Conservation (phyloP, 179 eudicot genomes). For the Spergularia azorica region DNA sequence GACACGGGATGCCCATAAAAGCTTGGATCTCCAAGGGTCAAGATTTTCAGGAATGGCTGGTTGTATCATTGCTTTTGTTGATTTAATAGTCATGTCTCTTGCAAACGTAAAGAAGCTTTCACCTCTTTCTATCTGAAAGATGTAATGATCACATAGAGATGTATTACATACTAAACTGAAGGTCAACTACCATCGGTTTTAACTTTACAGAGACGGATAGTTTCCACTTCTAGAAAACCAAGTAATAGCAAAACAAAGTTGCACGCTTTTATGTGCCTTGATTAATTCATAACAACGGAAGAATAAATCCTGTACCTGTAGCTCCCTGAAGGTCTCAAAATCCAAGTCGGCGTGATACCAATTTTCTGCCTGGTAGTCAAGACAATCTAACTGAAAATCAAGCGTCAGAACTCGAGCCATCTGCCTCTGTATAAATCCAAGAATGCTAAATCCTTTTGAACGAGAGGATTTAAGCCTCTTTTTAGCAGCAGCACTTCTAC, state of each 20-base stretch:
- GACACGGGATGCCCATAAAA: constrained; percentile 90
- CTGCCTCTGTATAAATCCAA: constrained; percentile 91
- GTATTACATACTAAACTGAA: background rate
- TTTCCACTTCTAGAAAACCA: constrained; percentile 6
- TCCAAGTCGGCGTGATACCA: constrained; percentile 99
- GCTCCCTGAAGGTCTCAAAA: constrained; percentile 84
- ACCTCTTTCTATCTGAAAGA: constrained; percentile 75
- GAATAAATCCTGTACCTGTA: constrained; percentile 59
- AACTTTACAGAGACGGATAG: background rate
- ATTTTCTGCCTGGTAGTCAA: constrained; percentile 80
- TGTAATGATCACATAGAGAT: constrained; percentile 12
- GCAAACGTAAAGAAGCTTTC: constrained; percentile 94
- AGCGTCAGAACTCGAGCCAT: constrained; percentile 82
- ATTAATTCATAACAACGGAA: constrained; percentile 5
- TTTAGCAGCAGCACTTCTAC: constrained; percentile 49
- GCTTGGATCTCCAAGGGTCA: constrained; percentile 95
- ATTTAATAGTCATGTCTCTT: constrained; percentile 84
- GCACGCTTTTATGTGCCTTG: background rate
- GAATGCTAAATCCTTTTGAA: constrained; percentile 69
- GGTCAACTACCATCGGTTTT: background rate
- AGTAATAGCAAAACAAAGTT: background rate
- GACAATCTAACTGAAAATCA: constrained; percentile 94
- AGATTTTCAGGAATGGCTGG: constrained; percentile 64
- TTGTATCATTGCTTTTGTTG: constrained; percentile 82
- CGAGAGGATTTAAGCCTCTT: constrained; percentile 56